Conservation (phyloP, 192 early-diverging fungal species). For the Oehlia diaphana region DNA sequence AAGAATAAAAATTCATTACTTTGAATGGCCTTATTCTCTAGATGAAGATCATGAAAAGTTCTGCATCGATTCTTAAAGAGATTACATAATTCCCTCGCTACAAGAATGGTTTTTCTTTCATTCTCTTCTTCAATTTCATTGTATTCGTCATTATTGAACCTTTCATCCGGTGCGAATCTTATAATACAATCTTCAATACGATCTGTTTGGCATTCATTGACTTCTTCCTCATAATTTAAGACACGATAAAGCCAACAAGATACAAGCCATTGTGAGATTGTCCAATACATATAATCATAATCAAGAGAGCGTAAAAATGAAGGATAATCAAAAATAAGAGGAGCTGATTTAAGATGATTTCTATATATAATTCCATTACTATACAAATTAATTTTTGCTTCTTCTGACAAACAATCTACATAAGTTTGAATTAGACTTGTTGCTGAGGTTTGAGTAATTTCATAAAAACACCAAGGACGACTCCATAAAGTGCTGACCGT, state of each 20-base stretch:
- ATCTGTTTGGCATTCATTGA: neutral
- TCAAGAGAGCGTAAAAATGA: neutral
- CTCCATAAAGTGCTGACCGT: neutral
- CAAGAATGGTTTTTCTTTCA: neutral
- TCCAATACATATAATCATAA: slow-evolving; percentile 11
- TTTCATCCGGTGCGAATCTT: neutral
- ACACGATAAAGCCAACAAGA: slow-evolving; percentile 11
- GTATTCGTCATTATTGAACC: neutral
- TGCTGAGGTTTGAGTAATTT: neutral
- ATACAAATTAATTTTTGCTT: neutral
- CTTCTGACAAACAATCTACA: neutral
- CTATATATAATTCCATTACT: neutral
- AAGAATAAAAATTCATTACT: neutral
- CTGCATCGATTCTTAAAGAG: neutral
- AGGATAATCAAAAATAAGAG: slow-evolving; percentile 4
- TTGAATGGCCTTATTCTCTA: neutral
- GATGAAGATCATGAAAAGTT: neutral
- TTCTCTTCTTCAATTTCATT: neutral
- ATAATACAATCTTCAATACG: neutral
- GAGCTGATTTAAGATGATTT: neutral
- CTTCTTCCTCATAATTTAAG: neutral
- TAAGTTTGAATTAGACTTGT: slow-evolving; percentile 1
- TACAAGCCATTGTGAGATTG: neutral
- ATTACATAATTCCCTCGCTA: neutral
- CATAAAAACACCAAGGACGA: neutral